These are phyloP conservation scores for Cenchrus purpureus DNA, from an alignment of 176 grass and related monocot species.

Conservation along the genomic window DNA sequence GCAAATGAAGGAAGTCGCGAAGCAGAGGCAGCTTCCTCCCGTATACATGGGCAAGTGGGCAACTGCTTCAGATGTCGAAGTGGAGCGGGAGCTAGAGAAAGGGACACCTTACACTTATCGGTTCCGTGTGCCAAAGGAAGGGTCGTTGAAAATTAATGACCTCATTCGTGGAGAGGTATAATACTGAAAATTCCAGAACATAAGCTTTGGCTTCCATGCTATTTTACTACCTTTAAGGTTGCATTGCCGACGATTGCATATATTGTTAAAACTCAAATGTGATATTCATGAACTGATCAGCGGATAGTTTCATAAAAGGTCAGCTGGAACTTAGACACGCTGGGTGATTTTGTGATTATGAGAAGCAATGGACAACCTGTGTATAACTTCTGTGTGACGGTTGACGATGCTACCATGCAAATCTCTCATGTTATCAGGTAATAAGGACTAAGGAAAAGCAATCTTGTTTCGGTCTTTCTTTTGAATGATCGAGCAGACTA, in stretches of 20 bases:
- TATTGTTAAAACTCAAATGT: slow-evolving; percentile 1
- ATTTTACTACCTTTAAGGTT: slow-evolving; percentile 6
- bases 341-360: slow-evolving; percentile 99
- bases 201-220: background rate
- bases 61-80: slow-evolving; percentile 74
- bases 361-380: slow-evolving; percentile 99
- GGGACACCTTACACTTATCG: slow-evolving; percentile 91
- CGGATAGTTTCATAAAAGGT: slow-evolving; percentile 97
- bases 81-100: slow-evolving; percentile 76
- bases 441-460: background rate
- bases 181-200: background rate
- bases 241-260: background rate
- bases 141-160: slow-evolving; percentile 84
- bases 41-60: slow-evolving; percentile 95
- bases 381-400: slow-evolving; percentile 99
- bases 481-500: slow-evolving; percentile 10
- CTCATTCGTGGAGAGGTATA: slow-evolving; percentile 99
- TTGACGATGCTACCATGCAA: slow-evolving; percentile 92
- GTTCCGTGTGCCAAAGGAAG: slow-evolving; percentile 84
- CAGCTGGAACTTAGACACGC: slow-evolving; percentile 88
- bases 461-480: slow-evolving; percentile 17
- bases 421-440: slow-evolving; percentile 98
- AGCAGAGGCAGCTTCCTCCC: slow-evolving; percentile 83
- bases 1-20: slow-evolving; percentile 94
- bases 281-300: slow-evolving; percentile 53